phyloP scores from a whole-genome alignment of 805 yeast genomes.

The Yarrowia divulgata region DNA sequence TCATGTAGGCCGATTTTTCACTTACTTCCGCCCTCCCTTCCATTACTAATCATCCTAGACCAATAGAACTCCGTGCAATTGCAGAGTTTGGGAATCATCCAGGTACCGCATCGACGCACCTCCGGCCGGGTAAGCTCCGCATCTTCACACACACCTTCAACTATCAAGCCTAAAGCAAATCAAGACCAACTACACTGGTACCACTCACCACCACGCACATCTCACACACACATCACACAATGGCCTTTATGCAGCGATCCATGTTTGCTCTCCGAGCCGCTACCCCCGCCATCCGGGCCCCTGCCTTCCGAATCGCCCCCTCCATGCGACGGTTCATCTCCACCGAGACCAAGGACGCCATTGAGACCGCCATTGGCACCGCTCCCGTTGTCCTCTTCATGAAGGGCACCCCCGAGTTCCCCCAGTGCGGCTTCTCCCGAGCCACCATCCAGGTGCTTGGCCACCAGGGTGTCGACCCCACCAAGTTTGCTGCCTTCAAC shows the following conservation, averaged over 20 bases:
- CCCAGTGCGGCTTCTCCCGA: slow-evolving; percentile 96
- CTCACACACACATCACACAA: slow-evolving; percentile 13
- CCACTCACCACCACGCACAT: neutral
- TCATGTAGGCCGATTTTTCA: neutral
- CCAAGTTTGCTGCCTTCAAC: slow-evolving; percentile 94
- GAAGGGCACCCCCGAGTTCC: slow-evolving; percentile 98
- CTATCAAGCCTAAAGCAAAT: slow-evolving; percentile 22
- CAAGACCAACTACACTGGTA: neutral
- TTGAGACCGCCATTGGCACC: slow-evolving; percentile 81
- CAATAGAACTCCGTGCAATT: slow-evolving; percentile 16
- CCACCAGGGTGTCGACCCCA: slow-evolving; percentile 96
- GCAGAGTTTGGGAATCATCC: neutral
- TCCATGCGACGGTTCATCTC: slow-evolving; percentile 61
- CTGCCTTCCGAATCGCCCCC: slow-evolving; percentile 33
- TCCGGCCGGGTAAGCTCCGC: slow-evolving; percentile 30
- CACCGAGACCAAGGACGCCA: slow-evolving; percentile 81
- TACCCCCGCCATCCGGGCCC: slow-evolving; percentile 32
- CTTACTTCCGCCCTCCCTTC: neutral
- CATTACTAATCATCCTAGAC: neutral
- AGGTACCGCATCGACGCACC: slow-evolving; percentile 28
- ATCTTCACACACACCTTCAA: neutral
- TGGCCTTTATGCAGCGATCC: slow-evolving; percentile 39
- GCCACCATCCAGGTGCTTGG: slow-evolving; percentile 94
- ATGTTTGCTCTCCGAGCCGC: slow-evolving; percentile 38
- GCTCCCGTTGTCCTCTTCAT: slow-evolving; percentile 96